These are phyloP conservation scores for Arxiozyma slooffiae DNA, from an alignment of 1,139 yeast genomes.

Conservation along the genomic window DNA sequence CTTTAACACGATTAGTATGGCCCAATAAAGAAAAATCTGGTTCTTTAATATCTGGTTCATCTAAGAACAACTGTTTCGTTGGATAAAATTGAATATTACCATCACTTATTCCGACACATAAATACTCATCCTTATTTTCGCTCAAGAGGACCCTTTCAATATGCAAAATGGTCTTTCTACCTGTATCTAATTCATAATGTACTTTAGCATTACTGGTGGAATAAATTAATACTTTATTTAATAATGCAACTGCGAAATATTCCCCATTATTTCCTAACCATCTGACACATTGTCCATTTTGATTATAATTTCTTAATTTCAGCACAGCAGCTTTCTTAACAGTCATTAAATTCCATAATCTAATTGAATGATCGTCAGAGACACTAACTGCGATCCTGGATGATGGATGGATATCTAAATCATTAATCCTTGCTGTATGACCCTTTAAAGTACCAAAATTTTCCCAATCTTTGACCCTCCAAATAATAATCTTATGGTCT, in stretches of 20 bases:
- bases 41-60: slow-evolving; percentile 24
- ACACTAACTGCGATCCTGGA: slow-evolving; percentile 87
- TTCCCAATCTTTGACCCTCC: slow-evolving; percentile 98
- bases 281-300: slow-evolving; percentile 55
- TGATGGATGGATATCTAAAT: slow-evolving; percentile 82
- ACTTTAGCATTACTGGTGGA: slow-evolving; percentile 56
- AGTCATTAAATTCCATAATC: slow-evolving; percentile 95
- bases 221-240: slow-evolving; percentile 56
- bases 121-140: slow-evolving; percentile 29
- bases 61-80: slow-evolving; percentile 32
- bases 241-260: slow-evolving; percentile 64
- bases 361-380: slow-evolving; percentile 70
- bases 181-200: slow-evolving; percentile 38
- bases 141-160: slow-evolving; percentile 43
- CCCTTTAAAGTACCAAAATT: slow-evolving; percentile 80
- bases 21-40: slow-evolving; percentile 59
- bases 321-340: slow-evolving; percentile 87
- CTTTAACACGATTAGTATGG: slow-evolving; percentile 80
- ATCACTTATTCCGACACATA: slow-evolving; percentile 60
- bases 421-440: slow-evolving; percentile 68
- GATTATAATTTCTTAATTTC: slow-evolving; percentile 64
- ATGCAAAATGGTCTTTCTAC: slow-evolving; percentile 58
- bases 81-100: slow-evolving; percentile 59
- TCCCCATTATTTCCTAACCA: slow-evolving; percentile 53
- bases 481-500: slow-evolving; percentile 79